A percentile compares a stretch with the other conserved stretches of the same genome.
Conservation (phyloP, 768 basidiomycete genomes). For the Mycena rosella region DNA sequence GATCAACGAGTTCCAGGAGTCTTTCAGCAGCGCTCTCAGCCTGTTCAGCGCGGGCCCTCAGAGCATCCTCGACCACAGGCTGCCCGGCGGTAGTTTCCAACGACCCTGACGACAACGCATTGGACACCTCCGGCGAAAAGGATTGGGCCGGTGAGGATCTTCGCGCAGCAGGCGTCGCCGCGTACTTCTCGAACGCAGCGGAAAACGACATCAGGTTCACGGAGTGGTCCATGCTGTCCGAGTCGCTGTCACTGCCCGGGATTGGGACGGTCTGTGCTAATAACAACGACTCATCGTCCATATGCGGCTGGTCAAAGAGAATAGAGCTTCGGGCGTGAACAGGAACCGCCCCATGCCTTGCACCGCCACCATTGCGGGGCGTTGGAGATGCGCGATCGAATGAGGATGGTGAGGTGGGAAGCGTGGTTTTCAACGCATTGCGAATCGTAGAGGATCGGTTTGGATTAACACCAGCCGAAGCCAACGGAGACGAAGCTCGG, state of each 20-base stretch:
- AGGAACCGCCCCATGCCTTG: constrained; percentile 47
- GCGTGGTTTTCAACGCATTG: constrained; percentile 52
- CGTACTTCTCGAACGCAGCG: constrained; percentile 69
- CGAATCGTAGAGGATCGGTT: constrained; percentile 52
- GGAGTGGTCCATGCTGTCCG: constrained; percentile 68
- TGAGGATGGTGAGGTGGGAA: constrained; percentile 55
- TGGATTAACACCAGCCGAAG: constrained; percentile 45
- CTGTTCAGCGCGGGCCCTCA: constrained; percentile 90
- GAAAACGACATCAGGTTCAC: constrained; percentile 81
- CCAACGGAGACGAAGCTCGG: constrained; percentile 66
- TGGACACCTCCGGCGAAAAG: constrained; percentile 69
- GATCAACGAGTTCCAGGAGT: constrained; percentile 87
- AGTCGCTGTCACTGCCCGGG: constrained; percentile 79
- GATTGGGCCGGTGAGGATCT: constrained; percentile 59
- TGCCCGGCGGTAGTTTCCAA: constrained; percentile 53
- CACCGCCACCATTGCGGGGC: constrained; percentile 40
- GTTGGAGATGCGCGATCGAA: constrained; percentile 48
- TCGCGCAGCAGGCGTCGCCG: constrained; percentile 45
- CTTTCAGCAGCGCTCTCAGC: constrained; percentile 94
- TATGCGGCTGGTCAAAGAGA: constrained; percentile 54
- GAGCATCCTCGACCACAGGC: constrained; percentile 82
- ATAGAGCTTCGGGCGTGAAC: constrained; percentile 58
- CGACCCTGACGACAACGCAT: constrained; percentile 72
- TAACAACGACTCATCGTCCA: constrained; percentile 73
- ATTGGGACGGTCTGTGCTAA: constrained; percentile 81